Percentiles rank a stretch among this genome's conserved stretches.
These are phyloP conservation scores for Cutaneotrichosporon arboriforme DNA, from an alignment of 1,284 basidiomycete species.

Conservation along the genomic window DNA sequence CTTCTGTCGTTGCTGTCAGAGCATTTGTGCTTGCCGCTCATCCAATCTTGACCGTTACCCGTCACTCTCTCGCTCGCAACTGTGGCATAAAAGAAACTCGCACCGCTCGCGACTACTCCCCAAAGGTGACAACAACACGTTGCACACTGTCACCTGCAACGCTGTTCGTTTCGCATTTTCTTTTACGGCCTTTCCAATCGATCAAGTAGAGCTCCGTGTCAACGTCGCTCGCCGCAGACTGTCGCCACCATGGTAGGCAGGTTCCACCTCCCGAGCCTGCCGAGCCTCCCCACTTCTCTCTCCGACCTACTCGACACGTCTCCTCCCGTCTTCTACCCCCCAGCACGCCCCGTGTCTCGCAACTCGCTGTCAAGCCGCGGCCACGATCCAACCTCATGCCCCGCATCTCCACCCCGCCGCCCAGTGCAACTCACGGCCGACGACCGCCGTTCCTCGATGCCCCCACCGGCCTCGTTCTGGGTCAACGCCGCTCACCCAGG, in stretches of 20 bases:
- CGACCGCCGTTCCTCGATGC: background rate
- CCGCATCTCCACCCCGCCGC: slow-evolving; percentile 6
- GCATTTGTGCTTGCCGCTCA: too few species aligned
- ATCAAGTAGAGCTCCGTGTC: too few species aligned
- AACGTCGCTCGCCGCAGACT: background rate
- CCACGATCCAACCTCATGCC: slow-evolving; percentile 6
- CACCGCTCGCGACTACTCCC: too few species aligned
- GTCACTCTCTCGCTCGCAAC: too few species aligned
- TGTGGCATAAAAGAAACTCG: too few species aligned
- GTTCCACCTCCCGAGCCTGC: slow-evolving; percentile 16
- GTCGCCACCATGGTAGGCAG: slow-evolving; percentile 9
- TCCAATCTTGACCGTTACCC: too few species aligned
- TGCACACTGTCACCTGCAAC: too few species aligned
- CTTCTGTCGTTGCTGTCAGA: too few species aligned
- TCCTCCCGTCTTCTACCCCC: slow-evolving; percentile 14
- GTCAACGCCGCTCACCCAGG: slow-evolving; percentile 4
- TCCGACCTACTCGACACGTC: slow-evolving; percentile 11
- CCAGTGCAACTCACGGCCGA: background rate
- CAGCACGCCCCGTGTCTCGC: slow-evolving; percentile 9
- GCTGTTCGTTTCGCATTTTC: too few species aligned
- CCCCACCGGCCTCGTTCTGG: slow-evolving; percentile 7
- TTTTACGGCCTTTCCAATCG: too few species aligned
- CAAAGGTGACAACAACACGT: too few species aligned
- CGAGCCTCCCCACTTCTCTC: slow-evolving; percentile 6
- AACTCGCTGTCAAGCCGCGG: background rate